Evolutionary conservation across 2,329 filamentous ascomycete species (phyloP), one percentile per base, ranked within the genome.

Genomic region (Aspergillus uvarum): DNA sequence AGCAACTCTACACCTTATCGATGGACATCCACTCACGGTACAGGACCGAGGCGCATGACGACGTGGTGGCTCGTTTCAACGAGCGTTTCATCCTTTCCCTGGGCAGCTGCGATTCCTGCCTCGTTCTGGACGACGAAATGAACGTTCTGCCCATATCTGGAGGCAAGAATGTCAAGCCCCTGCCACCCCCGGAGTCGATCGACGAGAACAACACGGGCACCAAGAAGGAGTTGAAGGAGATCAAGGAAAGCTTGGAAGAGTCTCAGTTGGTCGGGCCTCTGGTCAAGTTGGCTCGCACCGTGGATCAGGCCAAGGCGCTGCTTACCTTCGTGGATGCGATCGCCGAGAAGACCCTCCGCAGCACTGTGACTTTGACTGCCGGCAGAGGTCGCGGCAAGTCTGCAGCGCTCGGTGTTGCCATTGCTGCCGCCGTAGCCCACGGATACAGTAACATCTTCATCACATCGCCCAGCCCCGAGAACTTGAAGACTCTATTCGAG

Each of bases 401-500:
- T 21, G 96, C 95, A 19, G 95, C 95, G 26, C 85, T 99, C 70
- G 95, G 95, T 78, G 89, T 99, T 54, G 92, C 95, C 3, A 90
- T 99, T 48, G 95, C 95, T 3, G 92, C 95, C 2, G 96, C 96
- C 1, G 86, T 99, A 49, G 94, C 95, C 1, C 91, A 98, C 73
- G 95, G 95, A 26, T 99, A 99, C 78, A 96, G 92, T 81, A 99
- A 99, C 76, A 96, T 99, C 70, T 99, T 99, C 79, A 96, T 99
- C 73, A 99, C 95, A 1, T 98, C 94, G 1, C 94, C 94, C 0
- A 97, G 92, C 62, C 95, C 95, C 0, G 96, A 99, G 79, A 99
- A 99, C 78, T 83, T 99, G 83, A 99, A 98, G 80, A 99, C 95
- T 0, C 82, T 99, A 7, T 99, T 99, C 73, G 93, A 99, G 71